Evolutionary conservation across 306 rosid species (phyloP).

Genomic region (Pyrus bretschneideri): DNA sequence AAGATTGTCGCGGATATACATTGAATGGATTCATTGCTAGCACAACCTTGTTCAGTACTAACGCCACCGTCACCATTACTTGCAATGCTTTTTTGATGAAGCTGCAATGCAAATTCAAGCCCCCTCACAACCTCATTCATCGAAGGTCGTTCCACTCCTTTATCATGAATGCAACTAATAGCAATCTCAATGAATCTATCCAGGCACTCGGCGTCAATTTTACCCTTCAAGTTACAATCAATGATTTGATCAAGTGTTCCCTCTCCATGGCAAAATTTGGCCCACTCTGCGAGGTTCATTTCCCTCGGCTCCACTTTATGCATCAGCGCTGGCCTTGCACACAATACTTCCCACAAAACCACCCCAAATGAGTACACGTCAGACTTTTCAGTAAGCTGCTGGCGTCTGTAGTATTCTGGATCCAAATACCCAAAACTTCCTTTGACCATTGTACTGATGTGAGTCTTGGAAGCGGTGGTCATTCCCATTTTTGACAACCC

Average conservation of each 20-base stretch:
- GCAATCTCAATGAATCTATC: constrained; percentile 20
- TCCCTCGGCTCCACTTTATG: neutral
- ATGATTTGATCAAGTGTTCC: constrained; percentile 13
- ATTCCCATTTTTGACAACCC: constrained; percentile 20
- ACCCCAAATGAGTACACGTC: constrained; percentile 26
- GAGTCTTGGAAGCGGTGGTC: neutral
- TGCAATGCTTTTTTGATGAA: neutral
- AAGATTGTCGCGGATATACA: neutral
- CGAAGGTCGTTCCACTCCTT: constrained; percentile 37
- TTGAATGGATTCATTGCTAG: neutral
- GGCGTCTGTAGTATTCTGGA: constrained; percentile 15
- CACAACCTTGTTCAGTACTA: neutral
- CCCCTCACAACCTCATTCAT: constrained; percentile 40
- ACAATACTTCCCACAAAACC: constrained; percentile 16
- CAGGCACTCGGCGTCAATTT: constrained; percentile 9
- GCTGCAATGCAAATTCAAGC: constrained; percentile 37
- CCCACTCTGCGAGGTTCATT: constrained; percentile 18
- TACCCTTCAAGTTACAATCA: constrained; percentile 1
- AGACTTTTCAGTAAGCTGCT: constrained; percentile 17
- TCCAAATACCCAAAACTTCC: constrained; percentile 26
- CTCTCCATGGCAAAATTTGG: neutral
- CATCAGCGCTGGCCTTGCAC: constrained; percentile 13
- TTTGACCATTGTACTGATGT: constrained; percentile 24
- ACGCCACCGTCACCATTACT: neutral
- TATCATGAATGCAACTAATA: constrained; percentile 39